These are phyloP conservation scores for Berberis vulgaris DNA, from an alignment of 164 flowering plant genomes.

Conservation along the genomic window DNA sequence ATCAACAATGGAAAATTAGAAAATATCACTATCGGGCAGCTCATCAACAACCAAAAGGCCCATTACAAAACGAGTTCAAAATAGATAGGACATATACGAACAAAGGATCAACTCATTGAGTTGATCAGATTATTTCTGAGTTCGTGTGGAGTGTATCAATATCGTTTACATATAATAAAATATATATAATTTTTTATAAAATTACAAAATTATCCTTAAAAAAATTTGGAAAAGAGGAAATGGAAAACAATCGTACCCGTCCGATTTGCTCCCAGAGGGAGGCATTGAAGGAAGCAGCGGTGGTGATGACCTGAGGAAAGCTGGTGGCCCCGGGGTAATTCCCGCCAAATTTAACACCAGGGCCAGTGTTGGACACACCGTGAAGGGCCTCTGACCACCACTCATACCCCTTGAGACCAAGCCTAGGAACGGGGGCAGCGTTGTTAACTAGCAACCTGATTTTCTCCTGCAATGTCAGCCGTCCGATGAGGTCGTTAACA, in stretches of 20 bases:
- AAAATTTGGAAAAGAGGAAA: background rate
- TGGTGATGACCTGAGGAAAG: conserved; percentile 88
- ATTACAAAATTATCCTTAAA: background rate
- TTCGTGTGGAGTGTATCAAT: too few relatives aligned
- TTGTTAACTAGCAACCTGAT: conserved; percentile 53
- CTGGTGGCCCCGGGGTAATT: conserved; percentile 70
- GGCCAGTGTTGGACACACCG: conserved; percentile 82
- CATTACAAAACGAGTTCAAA: too few relatives aligned
- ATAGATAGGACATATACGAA: too few relatives aligned
- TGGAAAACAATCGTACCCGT: conserved; percentile 32
- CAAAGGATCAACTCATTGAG: too few relatives aligned
- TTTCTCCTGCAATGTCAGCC: conserved; percentile 74
- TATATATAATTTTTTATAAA: too few relatives aligned
- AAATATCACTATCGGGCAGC: too few relatives aligned
- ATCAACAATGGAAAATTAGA: too few relatives aligned
- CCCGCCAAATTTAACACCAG: conserved; percentile 65
- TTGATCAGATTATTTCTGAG: too few relatives aligned
- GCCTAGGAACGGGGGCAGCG: conserved; percentile 62
- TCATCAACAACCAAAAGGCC: too few relatives aligned
- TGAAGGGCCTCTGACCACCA: conserved; percentile 99
- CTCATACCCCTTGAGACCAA: conserved; percentile 76
- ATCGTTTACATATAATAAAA: too few relatives aligned
- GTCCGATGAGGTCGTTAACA: conserved; percentile 55
- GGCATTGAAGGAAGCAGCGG: conserved; percentile 80
- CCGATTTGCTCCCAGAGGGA: conserved; percentile 82